Conservation (phyloP, 352 stramenopile species). For the Labyrinthula sp. region DNA sequence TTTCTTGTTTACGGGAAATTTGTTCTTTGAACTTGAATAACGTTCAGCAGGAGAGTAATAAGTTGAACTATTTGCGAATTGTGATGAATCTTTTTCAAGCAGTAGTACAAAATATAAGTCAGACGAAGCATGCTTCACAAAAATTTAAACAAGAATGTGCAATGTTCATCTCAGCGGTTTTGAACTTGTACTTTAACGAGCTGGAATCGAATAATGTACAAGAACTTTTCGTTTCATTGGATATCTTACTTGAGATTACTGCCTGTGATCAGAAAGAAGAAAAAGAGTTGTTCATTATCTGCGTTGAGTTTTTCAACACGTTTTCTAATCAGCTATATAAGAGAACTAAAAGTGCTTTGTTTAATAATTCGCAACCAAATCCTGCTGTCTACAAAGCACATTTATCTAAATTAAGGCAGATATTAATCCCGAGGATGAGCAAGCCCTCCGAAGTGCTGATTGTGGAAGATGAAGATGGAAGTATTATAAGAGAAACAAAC, state of each 20-base stretch:
- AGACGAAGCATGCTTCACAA: conserved; percentile 48
- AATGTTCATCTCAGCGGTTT: conserved; percentile 82
- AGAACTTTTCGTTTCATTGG: conserved; percentile 56
- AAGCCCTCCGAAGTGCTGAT: conserved; percentile 99
- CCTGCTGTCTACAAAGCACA: too few species aligned
- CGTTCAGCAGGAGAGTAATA: conserved; percentile 2
- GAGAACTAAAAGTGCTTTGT: conserved; percentile 43
- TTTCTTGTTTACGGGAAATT: conserved; percentile 95
- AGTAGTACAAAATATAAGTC: conserved; percentile 71
- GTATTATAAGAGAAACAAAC: conserved; percentile 81
- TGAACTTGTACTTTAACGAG: conserved; percentile 87
- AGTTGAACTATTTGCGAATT: conserved; percentile 63
- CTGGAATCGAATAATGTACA: conserved; percentile 71
- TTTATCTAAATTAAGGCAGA: conserved; percentile 77
- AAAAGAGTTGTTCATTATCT: conserved; percentile 94
- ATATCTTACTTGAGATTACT: conserved; percentile 56
- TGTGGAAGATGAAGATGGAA: conserved; percentile 96
- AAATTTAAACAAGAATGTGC: conserved; percentile 76
- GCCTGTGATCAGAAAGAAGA: conserved; percentile 71
- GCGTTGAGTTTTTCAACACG: conserved; percentile 88
- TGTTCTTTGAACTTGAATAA: conserved; percentile 64
- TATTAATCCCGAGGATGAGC: conserved; percentile 97
- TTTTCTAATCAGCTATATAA: conserved; percentile 87
- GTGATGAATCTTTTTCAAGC: conserved; percentile 80
- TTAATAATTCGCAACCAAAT: conserved; percentile 47